These are phyloP conservation scores for Ganoderma meredithae DNA, from an alignment of 1,284 basidiomycete genomes.

Conservation along the genomic window DNA sequence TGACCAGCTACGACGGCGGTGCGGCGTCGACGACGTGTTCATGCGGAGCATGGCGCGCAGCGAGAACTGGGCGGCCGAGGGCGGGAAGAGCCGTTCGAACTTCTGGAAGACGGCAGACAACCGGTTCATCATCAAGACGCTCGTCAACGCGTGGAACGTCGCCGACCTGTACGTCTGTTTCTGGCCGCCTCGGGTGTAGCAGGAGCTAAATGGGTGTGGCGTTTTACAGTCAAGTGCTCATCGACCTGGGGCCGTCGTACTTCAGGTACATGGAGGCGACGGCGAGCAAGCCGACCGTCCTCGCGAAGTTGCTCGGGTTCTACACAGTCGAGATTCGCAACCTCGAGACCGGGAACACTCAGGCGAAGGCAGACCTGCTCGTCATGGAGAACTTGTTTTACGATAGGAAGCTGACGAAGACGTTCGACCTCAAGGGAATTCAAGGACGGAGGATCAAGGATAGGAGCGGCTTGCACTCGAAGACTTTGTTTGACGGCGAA, in stretches of 20 bases:
- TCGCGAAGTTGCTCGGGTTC: slow-evolving; percentile 82
- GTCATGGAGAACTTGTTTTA: slow-evolving; percentile 88
- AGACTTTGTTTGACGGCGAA: slow-evolving; percentile 79
- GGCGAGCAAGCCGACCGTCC: slow-evolving; percentile 66
- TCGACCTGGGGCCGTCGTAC: slow-evolving; percentile 79
- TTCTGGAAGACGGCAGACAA: slow-evolving; percentile 84
- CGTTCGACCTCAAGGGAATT: slow-evolving; percentile 84
- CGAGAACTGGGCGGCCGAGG: slow-evolving; percentile 73
- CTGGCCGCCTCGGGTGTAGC: background rate
- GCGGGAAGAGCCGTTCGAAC: slow-evolving; percentile 75
- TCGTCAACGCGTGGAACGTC: slow-evolving; percentile 86
- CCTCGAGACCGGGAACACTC: slow-evolving; percentile 68
- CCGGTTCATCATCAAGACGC: slow-evolving; percentile 81
- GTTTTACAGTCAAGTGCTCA: slow-evolving; percentile 69
- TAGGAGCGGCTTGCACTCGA: slow-evolving; percentile 47
- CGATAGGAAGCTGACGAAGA: slow-evolving; percentile 67
- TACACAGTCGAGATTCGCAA: slow-evolving; percentile 80
- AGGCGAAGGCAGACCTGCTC: slow-evolving; percentile 74
- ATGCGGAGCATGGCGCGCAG: slow-evolving; percentile 68
- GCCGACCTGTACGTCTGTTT: slow-evolving; percentile 71
- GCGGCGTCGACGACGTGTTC: slow-evolving; percentile 71
- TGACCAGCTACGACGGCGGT: slow-evolving; percentile 66
- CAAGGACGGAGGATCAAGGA: slow-evolving; percentile 72
- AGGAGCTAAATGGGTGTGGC: slow-evolving; percentile 12
- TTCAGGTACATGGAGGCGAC: slow-evolving; percentile 79